Base-by-base conservation (phyloP, 1,139 yeast species). In the Yamadazyma pseudoaaseri region DNA sequence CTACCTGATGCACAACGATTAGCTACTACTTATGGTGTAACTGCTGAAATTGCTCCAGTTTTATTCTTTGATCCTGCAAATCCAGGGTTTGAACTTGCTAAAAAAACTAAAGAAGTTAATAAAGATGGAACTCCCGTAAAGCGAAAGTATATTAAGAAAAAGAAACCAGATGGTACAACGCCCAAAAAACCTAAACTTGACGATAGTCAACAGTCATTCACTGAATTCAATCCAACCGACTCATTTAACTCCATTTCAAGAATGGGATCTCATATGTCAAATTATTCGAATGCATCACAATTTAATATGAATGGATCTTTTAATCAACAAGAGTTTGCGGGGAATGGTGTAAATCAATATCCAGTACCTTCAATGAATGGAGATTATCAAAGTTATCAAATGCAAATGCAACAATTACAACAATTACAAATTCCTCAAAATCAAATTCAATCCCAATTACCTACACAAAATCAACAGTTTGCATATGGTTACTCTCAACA, bases 11-110 rank as follows among this genome's bases (percentile, higher is more conserved):
- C 84, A 6, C 74, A 68, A 37, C 57, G 68, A 27, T 58, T 79
- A 46, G 81, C 81, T 4, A 60, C 62, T 10, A 73, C 65, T 39
- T 77, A 78, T 47, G 76, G 77, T 3, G 70, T 79, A 11, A 59
- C 74, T 3, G 72, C 76, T 24, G 77, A 74, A 22, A 62, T 70
- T 44, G 81, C 81, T 1, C 78, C 79, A 0, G 76, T 79, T 3
- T 52, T 79, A 37, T 65, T 63, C 36, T 67, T 76, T 39, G 73
- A 70, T 39, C 58, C 72, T 16, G 62, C 63, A 36, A 77, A 77
- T 31, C 70, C 72, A 9, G 65, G 68, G 37, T 65, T 77, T 35
- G 63, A 57, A 8, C 57, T 79, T 12, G 71, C 73, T 11, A 65
- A 69, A 38, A 74, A 76, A 48, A 52, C 64, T 15, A 76, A 74